Percentiles rank a stretch among this genome's conserved stretches.
Evolutionary conservation across 345 rosid genomes (phyloP).

Genomic region (Mercurialis annua): DNA sequence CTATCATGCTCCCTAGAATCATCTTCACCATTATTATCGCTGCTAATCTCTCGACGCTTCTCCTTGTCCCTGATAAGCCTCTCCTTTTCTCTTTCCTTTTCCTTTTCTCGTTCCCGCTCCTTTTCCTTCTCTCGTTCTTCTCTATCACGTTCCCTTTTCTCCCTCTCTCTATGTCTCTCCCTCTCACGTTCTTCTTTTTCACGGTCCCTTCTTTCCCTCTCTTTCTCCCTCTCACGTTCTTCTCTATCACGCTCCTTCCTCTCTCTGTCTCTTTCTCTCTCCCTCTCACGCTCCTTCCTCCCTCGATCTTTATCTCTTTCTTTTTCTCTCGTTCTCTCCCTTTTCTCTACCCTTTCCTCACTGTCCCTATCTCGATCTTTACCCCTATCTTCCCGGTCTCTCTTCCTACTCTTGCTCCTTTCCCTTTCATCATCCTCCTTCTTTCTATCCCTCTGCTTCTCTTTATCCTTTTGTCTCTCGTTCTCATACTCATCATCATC

Average conservation of each 20-base stretch:
- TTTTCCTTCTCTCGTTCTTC: slow-evolving; percentile 10
- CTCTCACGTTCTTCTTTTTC: slow-evolving; percentile 16
- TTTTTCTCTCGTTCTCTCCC: slow-evolving; percentile 12
- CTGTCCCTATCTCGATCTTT: slow-evolving; percentile 30
- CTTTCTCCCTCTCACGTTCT: slow-evolving; percentile 12
- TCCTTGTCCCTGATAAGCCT: slow-evolving; percentile 57
- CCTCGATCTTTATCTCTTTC: slow-evolving; percentile 6
- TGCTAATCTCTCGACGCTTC: slow-evolving; percentile 47
- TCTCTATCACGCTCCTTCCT: slow-evolving; percentile 5
- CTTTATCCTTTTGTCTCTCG: slow-evolving; percentile 28
- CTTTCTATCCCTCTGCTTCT: slow-evolving; percentile 15
- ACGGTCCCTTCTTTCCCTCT: slow-evolving; percentile 5
- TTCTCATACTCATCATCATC: slow-evolving; percentile 41
- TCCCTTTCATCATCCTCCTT: slow-evolving; percentile 11
- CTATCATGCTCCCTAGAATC: slow-evolving; percentile 42
- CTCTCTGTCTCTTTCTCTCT: slow-evolving; percentile 4
- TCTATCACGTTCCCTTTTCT: slow-evolving; percentile 6
- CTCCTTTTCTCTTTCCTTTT: slow-evolving; percentile 50
- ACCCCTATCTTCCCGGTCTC: slow-evolving; percentile 13
- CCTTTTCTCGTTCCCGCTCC: neutral
- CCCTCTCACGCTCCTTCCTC: neutral
- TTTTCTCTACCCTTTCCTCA: slow-evolving; percentile 30
- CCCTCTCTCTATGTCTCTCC: slow-evolving; percentile 18
- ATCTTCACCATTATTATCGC: slow-evolving; percentile 61
- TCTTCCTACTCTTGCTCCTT: slow-evolving; percentile 14